Percentiles rank a stretch among this genome's conserved stretches.
Conservation (phyloP, 345 rosid genomes). For the Eucalyptus caleyi region DNA sequence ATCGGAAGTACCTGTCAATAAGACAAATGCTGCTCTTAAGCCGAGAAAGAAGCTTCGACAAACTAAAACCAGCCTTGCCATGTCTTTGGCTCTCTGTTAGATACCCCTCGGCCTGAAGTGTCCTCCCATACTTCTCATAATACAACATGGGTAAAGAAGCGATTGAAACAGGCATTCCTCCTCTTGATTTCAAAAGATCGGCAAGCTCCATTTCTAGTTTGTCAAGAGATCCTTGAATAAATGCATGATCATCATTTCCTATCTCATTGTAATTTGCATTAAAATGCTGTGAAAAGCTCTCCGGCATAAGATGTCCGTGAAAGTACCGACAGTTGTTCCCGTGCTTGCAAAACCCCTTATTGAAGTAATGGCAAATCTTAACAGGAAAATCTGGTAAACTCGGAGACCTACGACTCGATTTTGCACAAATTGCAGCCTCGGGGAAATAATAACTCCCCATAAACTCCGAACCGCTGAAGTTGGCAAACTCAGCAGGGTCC, state of each 20-base stretch:
- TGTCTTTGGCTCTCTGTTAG: slow-evolving; percentile 97
- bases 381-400: slow-evolving; percentile 78
- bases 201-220: slow-evolving; percentile 79
- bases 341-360: slow-evolving; percentile 81
- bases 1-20: slow-evolving; percentile 59
- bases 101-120: slow-evolving; percentile 93
- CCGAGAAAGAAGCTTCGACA: slow-evolving; percentile 89
- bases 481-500: slow-evolving; percentile 26
- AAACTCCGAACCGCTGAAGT: slow-evolving; percentile 27
- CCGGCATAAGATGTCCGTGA: slow-evolving; percentile 49
- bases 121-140: slow-evolving; percentile 71
- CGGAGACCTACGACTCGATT: slow-evolving; percentile 56
- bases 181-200: slow-evolving; percentile 63
- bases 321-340: slow-evolving; percentile 78
- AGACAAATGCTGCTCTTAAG: slow-evolving; percentile 76
- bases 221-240: slow-evolving; percentile 63
- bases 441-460: slow-evolving; percentile 28
- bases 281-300: slow-evolving; percentile 40
- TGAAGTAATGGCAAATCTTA: slow-evolving; percentile 85
- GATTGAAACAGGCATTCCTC: slow-evolving; percentile 86
- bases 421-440: slow-evolving; percentile 27
- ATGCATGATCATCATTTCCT: slow-evolving; percentile 44
- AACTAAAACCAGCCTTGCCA: slow-evolving; percentile 87
- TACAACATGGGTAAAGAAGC: slow-evolving; percentile 93
- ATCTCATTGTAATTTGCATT: slow-evolving; percentile 19